Conservation (phyloP, 2,329 filamentous ascomycete species). For the Colletotrichum godetiae region DNA sequence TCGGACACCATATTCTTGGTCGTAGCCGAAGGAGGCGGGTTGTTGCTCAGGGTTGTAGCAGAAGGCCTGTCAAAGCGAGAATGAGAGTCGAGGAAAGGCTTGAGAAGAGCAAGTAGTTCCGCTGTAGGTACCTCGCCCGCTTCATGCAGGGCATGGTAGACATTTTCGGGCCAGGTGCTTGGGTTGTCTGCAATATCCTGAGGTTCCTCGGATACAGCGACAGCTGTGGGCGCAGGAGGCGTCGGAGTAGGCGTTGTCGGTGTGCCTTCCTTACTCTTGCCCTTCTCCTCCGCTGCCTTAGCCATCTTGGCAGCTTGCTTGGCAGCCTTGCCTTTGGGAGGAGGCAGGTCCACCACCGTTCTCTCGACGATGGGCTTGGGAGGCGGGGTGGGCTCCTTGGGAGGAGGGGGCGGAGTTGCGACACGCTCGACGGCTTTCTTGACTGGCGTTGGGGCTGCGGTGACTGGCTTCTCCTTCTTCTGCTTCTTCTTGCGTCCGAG, state of each 20-base stretch:
- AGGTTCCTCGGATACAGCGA: conserved; percentile 11
- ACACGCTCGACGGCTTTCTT: conserved; percentile 34
- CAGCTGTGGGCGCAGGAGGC: conserved; percentile 8
- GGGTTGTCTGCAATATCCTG: conserved; percentile 33
- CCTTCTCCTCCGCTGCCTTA: conserved; percentile 28
- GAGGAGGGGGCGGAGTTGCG: conserved; percentile 14
- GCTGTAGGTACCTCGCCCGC: conserved; percentile 11
- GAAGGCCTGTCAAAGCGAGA: conserved; percentile 15
- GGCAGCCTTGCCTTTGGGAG: conserved; percentile 37
- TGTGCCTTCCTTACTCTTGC: conserved; percentile 34
- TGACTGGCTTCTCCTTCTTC: conserved; percentile 73
- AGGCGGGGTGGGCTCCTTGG: conserved; percentile 29
- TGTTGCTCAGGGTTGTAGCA: conserved; percentile 13
- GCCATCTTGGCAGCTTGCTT: conserved; percentile 38
- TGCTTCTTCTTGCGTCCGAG: conserved; percentile 86
- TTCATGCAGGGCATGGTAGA: conserved; percentile 29
- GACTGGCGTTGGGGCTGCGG: conserved; percentile 37
- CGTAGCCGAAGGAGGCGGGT: conserved; percentile 38
- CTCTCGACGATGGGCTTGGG: conserved; percentile 41
- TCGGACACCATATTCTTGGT: conserved; percentile 61
- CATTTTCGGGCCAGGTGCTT: conserved; percentile 31
- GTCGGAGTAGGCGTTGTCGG: neutral
- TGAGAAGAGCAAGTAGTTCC: conserved; percentile 52
- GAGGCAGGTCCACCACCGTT: conserved; percentile 36
- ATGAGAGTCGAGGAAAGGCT: conserved; percentile 44